Evolutionary conservation across 2,329 filamentous ascomycete genomes (phyloP).

Genomic region (Fusarium xylarioides): DNA sequence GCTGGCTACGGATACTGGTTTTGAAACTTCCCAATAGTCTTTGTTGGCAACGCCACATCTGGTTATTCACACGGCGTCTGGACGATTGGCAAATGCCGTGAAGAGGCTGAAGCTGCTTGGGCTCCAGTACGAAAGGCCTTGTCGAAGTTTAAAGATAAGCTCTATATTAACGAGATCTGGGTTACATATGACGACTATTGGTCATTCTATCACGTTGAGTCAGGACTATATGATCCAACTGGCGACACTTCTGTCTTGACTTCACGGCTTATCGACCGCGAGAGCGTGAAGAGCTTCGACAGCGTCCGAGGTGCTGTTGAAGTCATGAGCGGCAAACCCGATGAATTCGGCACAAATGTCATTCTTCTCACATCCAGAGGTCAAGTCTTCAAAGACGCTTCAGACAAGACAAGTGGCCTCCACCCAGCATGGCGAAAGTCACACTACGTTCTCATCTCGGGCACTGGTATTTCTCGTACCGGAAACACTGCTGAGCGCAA

Average conservation of each 20-base stretch:
- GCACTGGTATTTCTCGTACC: background rate
- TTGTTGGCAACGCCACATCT: constrained; percentile 25
- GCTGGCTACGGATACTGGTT: constrained; percentile 30
- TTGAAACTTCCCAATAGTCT: constrained; percentile 8
- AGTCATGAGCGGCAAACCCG: constrained; percentile 20
- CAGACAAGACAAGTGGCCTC: constrained; percentile 8
- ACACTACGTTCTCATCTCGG: constrained; percentile 6
- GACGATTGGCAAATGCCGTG: background rate
- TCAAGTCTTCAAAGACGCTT: constrained; percentile 21
- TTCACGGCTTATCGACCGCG: constrained; percentile 9
- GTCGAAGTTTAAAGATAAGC: constrained; percentile 12
- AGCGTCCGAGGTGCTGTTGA: constrained; percentile 10
- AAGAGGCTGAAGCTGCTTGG: constrained; percentile 16
- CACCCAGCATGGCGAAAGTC: constrained; percentile 21
- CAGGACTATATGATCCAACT: constrained; percentile 3
- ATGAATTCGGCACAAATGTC: constrained; percentile 11
- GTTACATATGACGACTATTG: constrained; percentile 22
- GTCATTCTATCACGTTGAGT: constrained; percentile 22
- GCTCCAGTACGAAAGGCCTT: constrained; percentile 3
- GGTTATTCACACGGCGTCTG: constrained; percentile 23
- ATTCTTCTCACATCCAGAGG: constrained; percentile 22
- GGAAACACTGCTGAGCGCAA: background rate
- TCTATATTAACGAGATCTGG: constrained; percentile 26
- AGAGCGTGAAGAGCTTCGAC: background rate
- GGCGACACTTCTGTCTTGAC: constrained; percentile 18